Evolutionary conservation across 805 yeast genomes (phyloP), one percentile per base, ranked within the genome.

Genomic region (Hanseniaspora taiwanica): DNA sequence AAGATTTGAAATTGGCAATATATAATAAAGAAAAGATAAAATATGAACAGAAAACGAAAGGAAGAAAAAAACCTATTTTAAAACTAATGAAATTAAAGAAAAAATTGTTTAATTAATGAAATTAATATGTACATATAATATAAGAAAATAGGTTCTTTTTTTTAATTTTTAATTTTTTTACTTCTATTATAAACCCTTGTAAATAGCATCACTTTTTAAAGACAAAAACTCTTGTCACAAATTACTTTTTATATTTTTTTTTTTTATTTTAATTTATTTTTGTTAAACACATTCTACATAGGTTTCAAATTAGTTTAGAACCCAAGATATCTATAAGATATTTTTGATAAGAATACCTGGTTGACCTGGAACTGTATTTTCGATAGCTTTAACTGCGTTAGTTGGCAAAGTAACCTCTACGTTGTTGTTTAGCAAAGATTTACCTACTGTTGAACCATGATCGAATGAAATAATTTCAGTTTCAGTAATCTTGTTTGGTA

Each of bases 291-390:
- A n/a, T n/a, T n/a, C n/a, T n/a, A n/a, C n/a, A n/a, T n/a, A n/a
- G n/a, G n/a, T n/a, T n/a, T n/a, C n/a, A n/a, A n/a, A n/a, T n/a
- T n/a, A n/a, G n/a, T n/a, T n/a, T n/a, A n/a, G n/a, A n/a, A n/a
- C n/a, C n/a, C n/a, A n/a, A n/a, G n/a, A n/a, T n/a, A n/a, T n/a
- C n/a, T 25, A 12, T 25, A 12, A 25, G 36, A 79, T 55, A 61
- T 87, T 87, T 49, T 65, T 74, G 47, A 89, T 69, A 46, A 76
- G 61, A 53, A 89, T 76, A 53, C 94, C 96, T 29, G 98, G 97
- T 50, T 74, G 72, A 45, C 97, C 97, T 37, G 98, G 98, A 48
- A 82, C 79, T 21, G 97, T 87, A 46, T 70, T 70, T 48, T 83
- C 95, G 44, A 82, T 68, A 33, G 77, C 72, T 68, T 82, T 86